These are phyloP conservation scores for Phalaenopsis hybrid DNA, from an alignment of 116 monocot species.

Conservation along the genomic window DNA sequence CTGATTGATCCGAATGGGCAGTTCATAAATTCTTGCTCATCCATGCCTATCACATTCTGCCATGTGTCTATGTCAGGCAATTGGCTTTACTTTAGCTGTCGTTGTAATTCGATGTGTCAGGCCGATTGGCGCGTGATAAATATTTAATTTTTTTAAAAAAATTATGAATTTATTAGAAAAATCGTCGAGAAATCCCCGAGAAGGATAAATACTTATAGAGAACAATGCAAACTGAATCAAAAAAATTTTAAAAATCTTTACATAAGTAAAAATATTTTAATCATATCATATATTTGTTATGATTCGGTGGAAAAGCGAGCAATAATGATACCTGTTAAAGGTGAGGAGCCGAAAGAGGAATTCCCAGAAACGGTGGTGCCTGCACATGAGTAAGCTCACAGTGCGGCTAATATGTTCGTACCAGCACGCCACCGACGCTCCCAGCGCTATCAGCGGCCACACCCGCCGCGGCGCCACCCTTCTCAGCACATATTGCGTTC, in stretches of 20 bases:
- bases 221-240: too few relatives aligned
- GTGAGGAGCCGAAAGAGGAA: conserved; percentile 50
- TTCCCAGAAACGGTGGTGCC: conserved; percentile 80
- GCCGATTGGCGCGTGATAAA: neutral
- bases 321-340: conserved; percentile 45
- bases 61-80: too few relatives aligned
- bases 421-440: conserved; percentile 79
- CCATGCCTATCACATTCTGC: too few relatives aligned
- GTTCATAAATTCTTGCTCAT: too few relatives aligned
- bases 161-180: too few relatives aligned
- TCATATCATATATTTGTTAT: neutral
- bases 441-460: conserved; percentile 81
- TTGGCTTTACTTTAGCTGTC: neutral
- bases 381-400: conserved; percentile 60
- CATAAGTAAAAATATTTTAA: too few relatives aligned
- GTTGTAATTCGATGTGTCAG: neutral
- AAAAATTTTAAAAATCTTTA: too few relatives aligned
- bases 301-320: neutral
- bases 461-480: conserved; percentile 63
- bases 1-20: too few relatives aligned
- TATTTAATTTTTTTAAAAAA: too few relatives aligned
- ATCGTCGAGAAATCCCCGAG: too few relatives aligned
- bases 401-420: conserved; percentile 92
- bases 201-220: too few relatives aligned
- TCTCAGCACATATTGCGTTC: conserved; percentile 48